Evolutionary conservation across 176 grass and related monocot species (phyloP), one percentile per base, ranked within the genome.

Genomic region (Zea luxurians): DNA sequence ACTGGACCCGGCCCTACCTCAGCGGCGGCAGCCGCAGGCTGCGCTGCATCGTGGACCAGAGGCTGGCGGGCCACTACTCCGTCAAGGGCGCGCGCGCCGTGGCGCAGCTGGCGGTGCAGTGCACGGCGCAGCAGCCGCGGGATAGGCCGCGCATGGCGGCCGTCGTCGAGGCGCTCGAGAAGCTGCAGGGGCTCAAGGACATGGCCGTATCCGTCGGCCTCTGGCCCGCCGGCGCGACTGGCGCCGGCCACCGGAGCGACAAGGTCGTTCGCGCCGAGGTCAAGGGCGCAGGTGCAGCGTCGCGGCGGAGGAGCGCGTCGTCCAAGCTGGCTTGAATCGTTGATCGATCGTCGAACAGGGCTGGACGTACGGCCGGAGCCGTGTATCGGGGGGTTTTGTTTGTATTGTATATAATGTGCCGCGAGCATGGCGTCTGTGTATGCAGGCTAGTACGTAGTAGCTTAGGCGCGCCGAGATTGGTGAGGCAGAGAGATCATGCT

Each of bases 1-100:
- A 95, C 59, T 99, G 96, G 96, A 85, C 88, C 0, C 13, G 82
- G 0, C 86, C 92, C 0, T 99, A 99, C 79, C 83, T 99, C 3
- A 75, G 34, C 41, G 86, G 78, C 17, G 89, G 96, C 57, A 95
- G 89, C 81, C 66, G 96, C 6, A 73, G 88, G 4, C 85, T 99
- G 41, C 87, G 90, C 5, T 95, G 90, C 81, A 83, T 99, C 79
- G 91, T 93, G 83, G 96, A 99, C 79, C 61, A 73, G 2, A 81
- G 83, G 37, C 86, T 99, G 0, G 86, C 86, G 0, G 92, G 96
- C 0, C 90, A 91, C 72, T 95, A 95, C 82, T 99, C 96, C 15
- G 78, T 95, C 48, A 95, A 91, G 81, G 96, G 88, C 8, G 48
- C 96, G 0, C 87, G 92, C 37, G 86, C 83, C 46, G 52, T 99